Base-by-base conservation (phyloP, 148 eudicot species). In the Polygonum maritimum region DNA sequence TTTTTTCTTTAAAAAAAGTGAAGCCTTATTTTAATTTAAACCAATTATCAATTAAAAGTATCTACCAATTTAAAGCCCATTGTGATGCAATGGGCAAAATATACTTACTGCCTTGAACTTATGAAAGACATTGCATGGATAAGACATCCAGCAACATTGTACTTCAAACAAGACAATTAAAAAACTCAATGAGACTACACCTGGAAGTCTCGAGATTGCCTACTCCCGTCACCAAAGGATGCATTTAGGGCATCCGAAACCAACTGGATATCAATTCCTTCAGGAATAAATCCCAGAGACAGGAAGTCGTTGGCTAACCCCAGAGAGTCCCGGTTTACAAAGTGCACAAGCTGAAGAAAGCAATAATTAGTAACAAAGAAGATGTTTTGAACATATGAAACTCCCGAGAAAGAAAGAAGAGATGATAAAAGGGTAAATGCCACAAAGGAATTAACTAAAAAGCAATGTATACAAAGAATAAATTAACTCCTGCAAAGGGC, bases 291-390 rank as follows among this genome's bases (percentile, higher is more conserved):
- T 79, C 98, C 98, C 81, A 95, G 81, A 74, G 98, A 92, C 45
- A 90, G 88, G 79, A 90, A 95, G 77, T 95, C 98, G 84, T 92
- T 92, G 75, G 98, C 98, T 81, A 95, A 86, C 62, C 98, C 91
- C 83, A 89, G 75, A 76, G 98, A 92, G 78, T 95, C 98, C 74
- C 97, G 98, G 77, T 95, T 95, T 45, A 95, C 98, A 78, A 95
- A 95, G 90, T 95, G 98, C 87, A 95, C 98, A 79, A 95, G 92
- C 98, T 95, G 94, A 79, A 87, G 80, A 14, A 79, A 77, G 19
- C 76, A 60, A 67, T 15, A 19, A 67, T 67, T 13, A 67, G 71
- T 67, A 33, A 67, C 21, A 67, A 60, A 60, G 11, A 39, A 63
- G 40, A 63, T 63, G 11, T 57, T 57, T 33, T 57, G 39, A 31